Conservation (phyloP, 148 eudicot species). For the Camellia granthamiana region DNA sequence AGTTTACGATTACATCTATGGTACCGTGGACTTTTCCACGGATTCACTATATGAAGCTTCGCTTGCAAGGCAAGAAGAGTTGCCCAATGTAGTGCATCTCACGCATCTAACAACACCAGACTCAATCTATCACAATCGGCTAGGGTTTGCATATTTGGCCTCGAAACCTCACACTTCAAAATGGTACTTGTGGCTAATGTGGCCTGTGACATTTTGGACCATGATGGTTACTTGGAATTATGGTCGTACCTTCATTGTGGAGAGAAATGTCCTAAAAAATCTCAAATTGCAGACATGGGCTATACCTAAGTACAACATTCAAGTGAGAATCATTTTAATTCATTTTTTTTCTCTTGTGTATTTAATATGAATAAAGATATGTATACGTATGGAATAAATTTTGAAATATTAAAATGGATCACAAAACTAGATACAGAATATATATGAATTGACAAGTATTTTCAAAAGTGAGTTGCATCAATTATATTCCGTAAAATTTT, state of each 20-base stretch:
- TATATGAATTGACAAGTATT: no score
- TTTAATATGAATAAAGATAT: neutral
- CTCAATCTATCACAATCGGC: conserved; percentile 58
- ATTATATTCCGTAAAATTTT: no score
- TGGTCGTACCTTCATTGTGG: conserved; percentile 16
- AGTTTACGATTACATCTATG: neutral
- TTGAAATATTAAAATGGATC: no score
- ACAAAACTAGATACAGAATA: no score
- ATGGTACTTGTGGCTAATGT: conserved; percentile 62
- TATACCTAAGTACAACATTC: neutral
- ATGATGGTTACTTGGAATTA: conserved; percentile 47
- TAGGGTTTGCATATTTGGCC: conserved; percentile 70
- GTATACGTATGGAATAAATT: neutral
- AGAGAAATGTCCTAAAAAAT: neutral
- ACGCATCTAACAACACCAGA: conserved; percentile 77
- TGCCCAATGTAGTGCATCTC: conserved; percentile 59
- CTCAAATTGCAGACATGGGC: neutral
- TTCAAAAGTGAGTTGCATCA: no score
- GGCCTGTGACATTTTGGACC: conserved; percentile 65
- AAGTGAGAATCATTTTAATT: neutral
- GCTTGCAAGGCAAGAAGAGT: conserved; percentile 37
- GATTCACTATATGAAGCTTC: conserved; percentile 43
- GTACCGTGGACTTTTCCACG: neutral
- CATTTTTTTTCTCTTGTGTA: neutral
- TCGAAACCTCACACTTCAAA: conserved; percentile 49